phyloP scores from a whole-genome alignment of 345 rosid species.

The Pseudoturritis turrita region DNA sequence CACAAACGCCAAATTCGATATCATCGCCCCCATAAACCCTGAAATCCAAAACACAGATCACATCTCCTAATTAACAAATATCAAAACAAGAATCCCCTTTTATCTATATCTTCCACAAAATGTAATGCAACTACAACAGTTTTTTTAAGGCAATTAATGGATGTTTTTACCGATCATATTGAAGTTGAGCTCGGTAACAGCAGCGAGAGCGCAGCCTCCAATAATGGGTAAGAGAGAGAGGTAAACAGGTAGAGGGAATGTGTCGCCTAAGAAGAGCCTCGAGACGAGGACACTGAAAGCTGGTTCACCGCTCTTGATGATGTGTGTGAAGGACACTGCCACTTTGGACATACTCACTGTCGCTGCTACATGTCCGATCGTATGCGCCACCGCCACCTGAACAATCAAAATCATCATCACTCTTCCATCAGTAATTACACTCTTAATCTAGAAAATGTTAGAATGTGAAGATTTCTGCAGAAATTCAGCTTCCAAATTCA shows the following conservation, averaged over 20 bases:
- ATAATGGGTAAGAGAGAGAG: constrained; percentile 82
- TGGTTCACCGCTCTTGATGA: constrained; percentile 95
- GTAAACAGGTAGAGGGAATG: constrained; percentile 72
- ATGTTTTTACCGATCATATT: constrained; percentile 66
- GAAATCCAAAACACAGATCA: neutral
- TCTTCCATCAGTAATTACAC: neutral
- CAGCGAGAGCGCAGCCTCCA: constrained; percentile 93
- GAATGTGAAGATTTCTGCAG: neutral
- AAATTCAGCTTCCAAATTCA: neutral
- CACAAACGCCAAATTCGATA: constrained; percentile 91
- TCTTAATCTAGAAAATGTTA: neutral
- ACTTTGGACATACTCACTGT: constrained; percentile 98
- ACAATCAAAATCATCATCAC: constrained; percentile 22
- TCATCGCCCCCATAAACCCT: constrained; percentile 99
- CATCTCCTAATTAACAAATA: no score
- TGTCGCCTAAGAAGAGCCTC: constrained; percentile 68
- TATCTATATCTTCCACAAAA: neutral
- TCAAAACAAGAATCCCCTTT: neutral
- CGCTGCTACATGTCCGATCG: constrained; percentile 98
- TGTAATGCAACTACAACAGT: neutral
- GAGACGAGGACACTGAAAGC: constrained; percentile 88
- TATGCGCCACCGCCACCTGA: constrained; percentile 95
- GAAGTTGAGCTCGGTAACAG: constrained; percentile 89
- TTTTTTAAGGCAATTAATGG: neutral
- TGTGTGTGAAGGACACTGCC: constrained; percentile 94